A percentile compares a stretch with the other conserved stretches of the same genome.
Conservation (phyloP, 2,329 filamentous ascomycete species). For the Cryphonectria parasitica region DNA sequence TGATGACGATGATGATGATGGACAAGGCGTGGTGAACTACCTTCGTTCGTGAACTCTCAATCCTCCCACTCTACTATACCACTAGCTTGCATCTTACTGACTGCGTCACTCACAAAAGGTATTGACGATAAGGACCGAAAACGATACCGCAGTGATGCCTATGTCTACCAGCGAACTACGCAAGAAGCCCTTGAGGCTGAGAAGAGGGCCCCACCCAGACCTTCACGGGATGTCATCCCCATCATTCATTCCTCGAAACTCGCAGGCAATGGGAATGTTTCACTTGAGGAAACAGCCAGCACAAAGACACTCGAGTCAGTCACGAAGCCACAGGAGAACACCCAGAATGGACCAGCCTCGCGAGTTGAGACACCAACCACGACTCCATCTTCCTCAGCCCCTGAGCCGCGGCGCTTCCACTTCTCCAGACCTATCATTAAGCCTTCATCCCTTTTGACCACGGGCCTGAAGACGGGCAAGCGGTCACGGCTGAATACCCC, state of each 20-base stretch:
- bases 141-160: slow-evolving; percentile 55
- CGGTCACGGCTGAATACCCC: slow-evolving; percentile 42
- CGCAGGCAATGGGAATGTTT: slow-evolving; percentile 40
- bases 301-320: neutral
- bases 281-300: slow-evolving; percentile 32
- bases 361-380: slow-evolving; percentile 10
- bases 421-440: slow-evolving; percentile 54
- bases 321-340: neutral
- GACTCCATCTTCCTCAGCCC: slow-evolving; percentile 18
- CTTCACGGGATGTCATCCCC: slow-evolving; percentile 39
- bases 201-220: slow-evolving; percentile 34
- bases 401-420: slow-evolving; percentile 58
- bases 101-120: slow-evolving; percentile 40
- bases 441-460: slow-evolving; percentile 35
- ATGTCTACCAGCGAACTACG: slow-evolving; percentile 60
- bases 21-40: slow-evolving; percentile 55
- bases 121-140: slow-evolving; percentile 55
- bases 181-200: slow-evolving; percentile 36
- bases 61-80: slow-evolving; percentile 16
- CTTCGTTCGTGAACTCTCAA: slow-evolving; percentile 48
- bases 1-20: slow-evolving; percentile 45
- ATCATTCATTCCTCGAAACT: slow-evolving; percentile 54
- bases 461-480: slow-evolving; percentile 44
- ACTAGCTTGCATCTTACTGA: slow-evolving; percentile 10
- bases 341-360: neutral